Evolutionary conservation across 371 early-diverging fungal species (phyloP).

Genomic region (Gilbertella persicaria): DNA sequence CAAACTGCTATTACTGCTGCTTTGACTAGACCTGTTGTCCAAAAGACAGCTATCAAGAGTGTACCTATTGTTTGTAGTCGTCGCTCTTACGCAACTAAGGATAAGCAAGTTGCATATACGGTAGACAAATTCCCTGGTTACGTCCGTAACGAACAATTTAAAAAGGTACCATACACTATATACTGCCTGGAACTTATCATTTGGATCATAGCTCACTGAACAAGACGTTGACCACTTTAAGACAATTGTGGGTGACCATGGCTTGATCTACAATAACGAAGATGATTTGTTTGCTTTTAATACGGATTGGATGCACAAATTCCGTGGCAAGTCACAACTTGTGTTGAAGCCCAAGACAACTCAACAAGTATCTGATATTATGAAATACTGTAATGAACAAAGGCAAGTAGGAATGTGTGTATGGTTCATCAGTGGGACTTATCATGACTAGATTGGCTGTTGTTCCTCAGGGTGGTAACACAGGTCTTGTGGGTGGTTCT

Average conservation of each 20-base stretch:
- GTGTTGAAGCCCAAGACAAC: slow-evolving; percentile 89
- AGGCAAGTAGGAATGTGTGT: no score
- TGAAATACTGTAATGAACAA: slow-evolving; percentile 87
- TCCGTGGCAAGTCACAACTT: slow-evolving; percentile 79
- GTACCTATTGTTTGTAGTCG: neutral
- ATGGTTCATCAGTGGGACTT: neutral
- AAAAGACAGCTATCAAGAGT: neutral
- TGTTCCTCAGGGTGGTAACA: slow-evolving; percentile 98
- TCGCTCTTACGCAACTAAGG: slow-evolving; percentile 22
- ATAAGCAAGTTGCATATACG: slow-evolving; percentile 41
- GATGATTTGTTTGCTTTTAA: slow-evolving; percentile 71
- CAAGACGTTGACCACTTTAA: slow-evolving; percentile 65
- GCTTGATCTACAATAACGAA: slow-evolving; percentile 46
- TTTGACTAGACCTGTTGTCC: neutral
- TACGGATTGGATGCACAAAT: slow-evolving; percentile 93
- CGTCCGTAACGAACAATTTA: slow-evolving; percentile 55
- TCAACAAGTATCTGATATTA: slow-evolving; percentile 80
- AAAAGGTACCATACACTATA: slow-evolving; percentile 39
- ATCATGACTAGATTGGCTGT: slow-evolving; percentile 69
- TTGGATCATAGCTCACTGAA: slow-evolving; percentile 37
- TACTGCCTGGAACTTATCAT: neutral
- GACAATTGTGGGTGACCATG: slow-evolving; percentile 55
- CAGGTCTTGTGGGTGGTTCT: slow-evolving; percentile 89
- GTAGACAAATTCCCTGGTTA: slow-evolving; percentile 57
- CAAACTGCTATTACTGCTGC: neutral